Base-by-base conservation (phyloP, 2,329 filamentous ascomycete genomes). In the Phaeomoniella chlamydospora region DNA sequence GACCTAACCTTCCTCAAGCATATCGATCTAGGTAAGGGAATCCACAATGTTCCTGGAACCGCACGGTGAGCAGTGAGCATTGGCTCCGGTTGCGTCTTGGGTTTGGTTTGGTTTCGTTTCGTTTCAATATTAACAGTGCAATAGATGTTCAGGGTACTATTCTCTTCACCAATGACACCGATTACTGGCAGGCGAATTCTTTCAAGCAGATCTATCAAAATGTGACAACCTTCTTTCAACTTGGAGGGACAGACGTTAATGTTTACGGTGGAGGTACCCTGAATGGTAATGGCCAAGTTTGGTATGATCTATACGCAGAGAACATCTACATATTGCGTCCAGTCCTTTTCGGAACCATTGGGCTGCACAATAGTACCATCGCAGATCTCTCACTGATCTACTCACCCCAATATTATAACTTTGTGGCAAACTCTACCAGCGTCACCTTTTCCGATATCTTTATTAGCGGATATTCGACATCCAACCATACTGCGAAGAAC, bases 161-260 rank as follows among this genome's bases (percentile, higher is more conserved):
- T 14, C 59, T 68, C 38, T 82, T 82, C 56, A 71, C 68, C 37
- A 68, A 76, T 35, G 73, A 83, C 49, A 76, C 74, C 2, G 66
- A 72, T 43, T 82, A 81, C 54, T 82, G 78, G 78, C 65, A 76
- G 42, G 64, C 62, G 5, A 66, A 80, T 46, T 63, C 67, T 30
- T 81, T 80, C 62, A 67, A 68, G 37, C 74, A 76, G 16, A 60
- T 58, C 4, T 83, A 72, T 56, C 78, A 82, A 46, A 79, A 80
- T 42, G 67, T 70, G 4, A 75, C 72, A 1, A 72, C 72, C 2
- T 80, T 80, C 60, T 80, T 76, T 63, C 67, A 74, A 49, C 64
- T 78, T 26, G 76, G 77, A 29, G 77, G 77, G 18, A 58, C 67
- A 14, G 74, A 72, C 53, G 71, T 83, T 9, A 76, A 80, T 39